A percentile compares a stretch with the other conserved stretches of the same genome.
These are phyloP conservation scores for Cylindrotheca closterium DNA, from an alignment of 108 stramenopile genomes.

Conservation along the genomic window DNA sequence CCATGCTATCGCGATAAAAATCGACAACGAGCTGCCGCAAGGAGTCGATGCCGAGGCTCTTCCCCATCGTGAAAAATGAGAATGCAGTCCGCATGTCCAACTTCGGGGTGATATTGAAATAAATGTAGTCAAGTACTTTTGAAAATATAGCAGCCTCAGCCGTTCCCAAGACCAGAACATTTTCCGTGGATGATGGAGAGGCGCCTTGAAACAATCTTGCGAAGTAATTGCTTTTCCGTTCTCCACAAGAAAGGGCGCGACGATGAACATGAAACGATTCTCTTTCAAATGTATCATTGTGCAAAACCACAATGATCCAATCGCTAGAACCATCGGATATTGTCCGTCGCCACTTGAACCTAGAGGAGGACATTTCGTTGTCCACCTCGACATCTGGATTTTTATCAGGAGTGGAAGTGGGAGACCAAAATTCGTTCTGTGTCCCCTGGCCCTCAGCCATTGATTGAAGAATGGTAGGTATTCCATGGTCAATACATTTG, in stretches of 20 bases:
- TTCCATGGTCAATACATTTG: background rate
- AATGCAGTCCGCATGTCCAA: slow-evolving; percentile 11
- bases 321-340: slow-evolving; percentile 49
- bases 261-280: slow-evolving; percentile 50
- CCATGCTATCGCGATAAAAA: slow-evolving; percentile 20
- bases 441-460: too few relatives aligned
- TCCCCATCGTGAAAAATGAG: background rate
- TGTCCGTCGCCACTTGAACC: slow-evolving; percentile 39
- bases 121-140: slow-evolving; percentile 16
- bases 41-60: background rate
- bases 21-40: slow-evolving; percentile 14
- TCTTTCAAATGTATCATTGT: background rate
- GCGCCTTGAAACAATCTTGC: slow-evolving; percentile 20
- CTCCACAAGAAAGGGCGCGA: slow-evolving; percentile 44
- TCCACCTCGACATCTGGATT: too few relatives aligned
- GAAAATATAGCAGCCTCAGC: slow-evolving; percentile 12
- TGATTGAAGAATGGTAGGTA: background rate
- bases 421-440: too few relatives aligned
- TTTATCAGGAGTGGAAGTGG: too few relatives aligned
- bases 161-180: slow-evolving; percentile 1
- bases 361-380: too few relatives aligned
- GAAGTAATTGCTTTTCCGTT: slow-evolving; percentile 44
- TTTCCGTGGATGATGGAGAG: slow-evolving; percentile 3
- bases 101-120: slow-evolving; percentile 4
- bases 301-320: slow-evolving; percentile 43